Evolutionary conservation across 176 grass and related monocot genomes (phyloP).

Genomic region (Zea mays): DNA sequence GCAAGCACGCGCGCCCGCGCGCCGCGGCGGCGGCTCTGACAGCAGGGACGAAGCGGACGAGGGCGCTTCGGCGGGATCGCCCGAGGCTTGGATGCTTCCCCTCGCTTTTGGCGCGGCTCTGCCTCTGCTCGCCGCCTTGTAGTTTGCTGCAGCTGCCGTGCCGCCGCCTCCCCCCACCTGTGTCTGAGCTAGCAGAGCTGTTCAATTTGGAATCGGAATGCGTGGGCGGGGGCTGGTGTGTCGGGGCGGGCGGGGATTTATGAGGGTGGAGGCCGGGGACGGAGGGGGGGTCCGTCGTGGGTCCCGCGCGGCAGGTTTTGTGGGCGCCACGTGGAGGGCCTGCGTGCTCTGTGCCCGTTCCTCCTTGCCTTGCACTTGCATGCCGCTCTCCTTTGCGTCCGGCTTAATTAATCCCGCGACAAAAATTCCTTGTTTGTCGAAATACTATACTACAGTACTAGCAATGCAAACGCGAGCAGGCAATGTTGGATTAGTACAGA

Average conservation of each 20-base stretch:
- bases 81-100: slow-evolving; percentile 19
- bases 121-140: not conserved
- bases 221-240: not conserved
- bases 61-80: slow-evolving; percentile 39
- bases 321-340: slow-evolving; percentile 47
- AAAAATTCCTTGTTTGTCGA: too few species aligned
- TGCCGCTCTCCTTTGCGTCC: slow-evolving; percentile 28
- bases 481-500: too few species aligned
- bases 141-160: too few species aligned
- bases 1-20: not conserved
- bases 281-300: not conserved
- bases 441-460: too few species aligned
- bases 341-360: not conserved
- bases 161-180: too few species aligned
- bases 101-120: not conserved
- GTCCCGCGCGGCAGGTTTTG: not conserved
- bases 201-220: not conserved
- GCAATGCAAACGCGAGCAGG: too few species aligned
- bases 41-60: not conserved
- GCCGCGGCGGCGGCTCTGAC: too few species aligned
- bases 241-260: not conserved
- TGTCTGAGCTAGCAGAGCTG: not conserved
- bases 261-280: not conserved
- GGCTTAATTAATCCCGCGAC: not conserved
- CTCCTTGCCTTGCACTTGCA: slow-evolving; percentile 13